Percentiles rank a stretch among this genome's conserved stretches.
These are phyloP conservation scores for Ailanthus altissimus DNA, from an alignment of 345 rosid genomes.

Conservation along the genomic window DNA sequence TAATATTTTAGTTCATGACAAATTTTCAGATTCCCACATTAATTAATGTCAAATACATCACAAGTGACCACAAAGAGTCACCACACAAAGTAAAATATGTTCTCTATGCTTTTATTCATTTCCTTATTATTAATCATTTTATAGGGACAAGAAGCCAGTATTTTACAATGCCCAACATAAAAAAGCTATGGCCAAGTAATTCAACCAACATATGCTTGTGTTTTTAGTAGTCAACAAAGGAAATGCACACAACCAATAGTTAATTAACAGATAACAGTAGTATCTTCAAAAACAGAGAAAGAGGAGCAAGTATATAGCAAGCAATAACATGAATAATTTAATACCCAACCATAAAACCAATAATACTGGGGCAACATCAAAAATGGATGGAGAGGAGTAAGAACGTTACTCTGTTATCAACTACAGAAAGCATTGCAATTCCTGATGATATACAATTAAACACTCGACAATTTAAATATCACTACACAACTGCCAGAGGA, in stretches of 20 bases:
- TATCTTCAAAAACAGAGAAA: not conserved
- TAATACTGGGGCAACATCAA: not conserved
- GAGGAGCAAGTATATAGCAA: not conserved
- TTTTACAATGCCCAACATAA: not conserved
- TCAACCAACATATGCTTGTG: not conserved
- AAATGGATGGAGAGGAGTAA: not conserved
- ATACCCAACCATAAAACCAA: not conserved
- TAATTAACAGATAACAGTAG: not conserved
- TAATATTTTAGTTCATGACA: too few species aligned
- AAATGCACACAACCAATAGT: not conserved
- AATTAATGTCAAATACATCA: not conserved
- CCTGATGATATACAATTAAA: not conserved
- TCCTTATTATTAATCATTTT: not conserved
- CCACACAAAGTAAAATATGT: not conserved
- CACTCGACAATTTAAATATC: not conserved
- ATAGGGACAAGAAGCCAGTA: not conserved
- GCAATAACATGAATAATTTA: not conserved
- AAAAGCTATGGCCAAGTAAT: not conserved
- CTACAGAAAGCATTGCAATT: not conserved
- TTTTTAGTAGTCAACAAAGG: not conserved
- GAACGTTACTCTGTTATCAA: not conserved
- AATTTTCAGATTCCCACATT: not conserved
- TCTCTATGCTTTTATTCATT: not conserved
- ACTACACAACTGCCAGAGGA: not conserved
- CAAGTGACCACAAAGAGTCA: not conserved